Percentiles rank a stretch among this genome's conserved stretches.
Evolutionary conservation across 352 stramenopile species (phyloP).

Genomic region (Globisporangium solare): DNA sequence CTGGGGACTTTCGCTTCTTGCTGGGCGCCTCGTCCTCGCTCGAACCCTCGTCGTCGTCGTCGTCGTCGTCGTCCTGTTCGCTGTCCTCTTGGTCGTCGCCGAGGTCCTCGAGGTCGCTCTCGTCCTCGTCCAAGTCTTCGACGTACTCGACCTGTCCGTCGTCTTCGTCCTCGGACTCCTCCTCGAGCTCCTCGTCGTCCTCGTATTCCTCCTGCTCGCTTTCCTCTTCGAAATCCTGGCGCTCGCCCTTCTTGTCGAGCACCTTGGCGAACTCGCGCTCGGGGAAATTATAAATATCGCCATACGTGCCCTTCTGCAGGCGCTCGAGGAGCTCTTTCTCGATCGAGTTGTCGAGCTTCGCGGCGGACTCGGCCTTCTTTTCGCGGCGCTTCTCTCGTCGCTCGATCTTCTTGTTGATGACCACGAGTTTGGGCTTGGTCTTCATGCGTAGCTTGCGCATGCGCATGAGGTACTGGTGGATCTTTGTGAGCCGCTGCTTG

Average conservation of each 20-base stretch:
- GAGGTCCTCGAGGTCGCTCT: slow-evolving; percentile 89
- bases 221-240: slow-evolving; percentile 91
- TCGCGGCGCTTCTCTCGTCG: slow-evolving; percentile 93
- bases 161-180: slow-evolving; percentile 63
- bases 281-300: slow-evolving; percentile 99
- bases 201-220: slow-evolving; percentile 77
- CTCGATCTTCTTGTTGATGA: slow-evolving; percentile 96
- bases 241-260: slow-evolving; percentile 72
- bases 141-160: slow-evolving; percentile 79
- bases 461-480: slow-evolving; percentile 98
- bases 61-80: slow-evolving; percentile 28
- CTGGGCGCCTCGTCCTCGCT: slow-evolving; percentile 46
- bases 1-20: slow-evolving; percentile 68
- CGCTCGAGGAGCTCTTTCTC: slow-evolving; percentile 98
- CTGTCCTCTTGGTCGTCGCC: slow-evolving; percentile 36
- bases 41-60: slow-evolving; percentile 31
- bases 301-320: slow-evolving; percentile 97
- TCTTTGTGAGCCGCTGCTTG: slow-evolving; percentile 99
- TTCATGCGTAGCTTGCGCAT: slow-evolving; percentile 98
- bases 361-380: slow-evolving; percentile 95
- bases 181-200: slow-evolving; percentile 54
- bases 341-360: slow-evolving; percentile 94
- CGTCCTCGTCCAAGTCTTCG: slow-evolving; percentile 89
- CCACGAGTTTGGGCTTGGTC: slow-evolving; percentile 91
- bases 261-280: slow-evolving; percentile 90